These are phyloP conservation scores for Suillus subalutaceus DNA, from an alignment of 768 basidiomycete species.

Conservation along the genomic window DNA sequence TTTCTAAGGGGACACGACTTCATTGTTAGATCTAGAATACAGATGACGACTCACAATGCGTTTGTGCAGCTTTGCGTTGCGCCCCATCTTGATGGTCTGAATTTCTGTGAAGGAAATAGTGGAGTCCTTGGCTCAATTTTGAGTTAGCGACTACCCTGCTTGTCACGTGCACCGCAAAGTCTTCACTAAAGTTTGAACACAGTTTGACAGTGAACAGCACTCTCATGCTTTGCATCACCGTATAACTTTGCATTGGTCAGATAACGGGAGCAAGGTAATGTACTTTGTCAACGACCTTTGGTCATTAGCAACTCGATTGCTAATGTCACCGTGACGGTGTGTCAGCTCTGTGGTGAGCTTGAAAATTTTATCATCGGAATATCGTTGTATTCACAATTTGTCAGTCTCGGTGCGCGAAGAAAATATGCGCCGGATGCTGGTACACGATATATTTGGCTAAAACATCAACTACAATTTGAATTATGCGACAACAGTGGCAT, in stretches of 20 bases:
- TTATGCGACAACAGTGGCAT: not conserved
- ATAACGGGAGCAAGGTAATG: too few relatives aligned
- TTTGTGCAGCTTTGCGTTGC: conserved; percentile 39
- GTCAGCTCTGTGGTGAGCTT: not conserved
- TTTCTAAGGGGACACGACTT: conserved; percentile 24
- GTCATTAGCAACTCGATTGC: too few relatives aligned
- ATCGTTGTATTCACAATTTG: not conserved
- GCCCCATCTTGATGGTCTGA: conserved; percentile 31
- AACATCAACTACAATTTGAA: not conserved
- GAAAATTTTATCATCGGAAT: not conserved
- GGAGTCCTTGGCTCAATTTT: too few relatives aligned
- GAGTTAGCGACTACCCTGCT: too few relatives aligned
- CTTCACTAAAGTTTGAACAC: too few relatives aligned
- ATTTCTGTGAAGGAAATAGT: too few relatives aligned
- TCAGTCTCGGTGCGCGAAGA: not conserved
- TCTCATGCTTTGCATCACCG: too few relatives aligned
- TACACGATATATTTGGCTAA: not conserved
- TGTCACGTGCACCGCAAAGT: too few relatives aligned
- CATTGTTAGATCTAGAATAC: not conserved
- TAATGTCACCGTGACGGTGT: not conserved
- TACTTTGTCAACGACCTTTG: not conserved
- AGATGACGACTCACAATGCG: conserved; percentile 28
- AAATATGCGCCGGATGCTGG: not conserved
- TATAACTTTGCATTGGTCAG: not conserved
- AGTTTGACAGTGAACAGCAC: too few relatives aligned